Conservation (phyloP, 768 basidiomycete species). For the Xerocomellus amylosporus region DNA sequence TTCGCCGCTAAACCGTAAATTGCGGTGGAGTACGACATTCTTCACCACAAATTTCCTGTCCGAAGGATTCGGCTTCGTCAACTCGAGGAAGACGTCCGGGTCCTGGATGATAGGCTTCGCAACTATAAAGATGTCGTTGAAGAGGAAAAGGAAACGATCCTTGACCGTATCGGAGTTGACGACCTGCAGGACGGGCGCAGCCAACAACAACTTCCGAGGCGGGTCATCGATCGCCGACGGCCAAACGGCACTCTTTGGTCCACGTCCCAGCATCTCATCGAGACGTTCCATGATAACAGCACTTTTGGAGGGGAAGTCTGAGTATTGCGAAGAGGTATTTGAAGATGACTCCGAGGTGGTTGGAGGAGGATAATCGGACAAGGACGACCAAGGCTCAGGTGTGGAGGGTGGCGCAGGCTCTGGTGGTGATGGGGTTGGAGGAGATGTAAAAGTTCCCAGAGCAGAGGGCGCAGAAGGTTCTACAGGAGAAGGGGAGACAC, state of each 20-base stretch:
- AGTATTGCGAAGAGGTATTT: constrained; percentile 67
- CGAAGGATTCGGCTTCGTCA: constrained; percentile 49
- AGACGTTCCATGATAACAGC: constrained; percentile 62
- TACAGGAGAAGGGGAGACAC: constrained; percentile 17
- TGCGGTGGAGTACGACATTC: constrained; percentile 76
- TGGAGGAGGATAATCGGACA: constrained; percentile 66
- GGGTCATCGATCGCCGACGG: constrained; percentile 76
- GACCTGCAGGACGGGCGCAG: constrained; percentile 88
- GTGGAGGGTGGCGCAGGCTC: constrained; percentile 64
- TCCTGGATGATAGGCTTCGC: constrained; percentile 84
- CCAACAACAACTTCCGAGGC: constrained; percentile 79
- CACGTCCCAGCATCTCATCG: constrained; percentile 66
- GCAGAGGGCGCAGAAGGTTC: constrained; percentile 18
- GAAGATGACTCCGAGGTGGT: constrained; percentile 77
- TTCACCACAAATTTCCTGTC: constrained; percentile 88
- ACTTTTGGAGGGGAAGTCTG: constrained; percentile 46
- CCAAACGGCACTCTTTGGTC: constrained; percentile 56
- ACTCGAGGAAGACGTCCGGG: constrained; percentile 59
- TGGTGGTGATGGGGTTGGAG: constrained; percentile 44
- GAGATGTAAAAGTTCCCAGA: constrained; percentile 36
- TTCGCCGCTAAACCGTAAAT: constrained; percentile 67
- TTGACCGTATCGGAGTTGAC: constrained; percentile 93
- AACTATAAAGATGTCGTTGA: constrained; percentile 90
- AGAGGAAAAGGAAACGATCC: constrained; percentile 95
- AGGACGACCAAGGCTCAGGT: constrained; percentile 74